Percentiles rank a stretch among this genome's conserved stretches.
phyloP scores from a whole-genome alignment of 2,329 filamentous ascomycete genomes.

The Myotisia sp. region DNA sequence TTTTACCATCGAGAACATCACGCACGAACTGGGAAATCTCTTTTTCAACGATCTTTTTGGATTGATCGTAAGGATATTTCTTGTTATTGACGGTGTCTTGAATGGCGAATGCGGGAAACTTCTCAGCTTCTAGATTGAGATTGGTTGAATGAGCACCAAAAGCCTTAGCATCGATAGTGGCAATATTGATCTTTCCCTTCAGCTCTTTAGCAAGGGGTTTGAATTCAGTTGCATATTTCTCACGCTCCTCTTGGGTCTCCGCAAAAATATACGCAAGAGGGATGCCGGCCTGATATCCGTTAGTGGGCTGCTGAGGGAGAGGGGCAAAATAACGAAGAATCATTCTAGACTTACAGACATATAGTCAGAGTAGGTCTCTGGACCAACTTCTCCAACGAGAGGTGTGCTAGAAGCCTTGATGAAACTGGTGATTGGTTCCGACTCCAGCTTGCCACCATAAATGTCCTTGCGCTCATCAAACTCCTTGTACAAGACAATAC shows the following conservation, averaged over 20 bases:
- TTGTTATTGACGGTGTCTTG: conserved; percentile 90
- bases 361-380: conserved; percentile 90
- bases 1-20: conserved; percentile 70
- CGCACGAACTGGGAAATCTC: conserved; percentile 70
- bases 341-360: conserved; percentile 60
- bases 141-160: conserved; percentile 93
- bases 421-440: conserved; percentile 66
- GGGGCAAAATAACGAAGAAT: no score
- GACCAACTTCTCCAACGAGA: conserved; percentile 87
- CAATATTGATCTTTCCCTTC: conserved; percentile 93
- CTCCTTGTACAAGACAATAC: conserved; percentile 87
- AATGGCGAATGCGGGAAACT: conserved; percentile 95
- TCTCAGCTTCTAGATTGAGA: conserved; percentile 89
- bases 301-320: neutral
- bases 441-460: conserved; percentile 68
- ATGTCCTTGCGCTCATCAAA: conserved; percentile 92
- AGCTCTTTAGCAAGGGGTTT: conserved; percentile 81
- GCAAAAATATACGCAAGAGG: conserved; percentile 97
- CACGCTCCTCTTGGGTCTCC: conserved; percentile 79
- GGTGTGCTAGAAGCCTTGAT: conserved; percentile 74
- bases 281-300: conserved; percentile 49
- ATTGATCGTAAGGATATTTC: conserved; percentile 89
- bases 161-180: conserved; percentile 85
- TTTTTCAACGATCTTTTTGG: conserved; percentile 59
- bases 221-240: conserved; percentile 58